A percentile compares a stretch with the other conserved stretches of the same genome.
phyloP scores from a whole-genome alignment of 768 basidiomycete genomes.

The Rhizopogon vesiculosus region DNA sequence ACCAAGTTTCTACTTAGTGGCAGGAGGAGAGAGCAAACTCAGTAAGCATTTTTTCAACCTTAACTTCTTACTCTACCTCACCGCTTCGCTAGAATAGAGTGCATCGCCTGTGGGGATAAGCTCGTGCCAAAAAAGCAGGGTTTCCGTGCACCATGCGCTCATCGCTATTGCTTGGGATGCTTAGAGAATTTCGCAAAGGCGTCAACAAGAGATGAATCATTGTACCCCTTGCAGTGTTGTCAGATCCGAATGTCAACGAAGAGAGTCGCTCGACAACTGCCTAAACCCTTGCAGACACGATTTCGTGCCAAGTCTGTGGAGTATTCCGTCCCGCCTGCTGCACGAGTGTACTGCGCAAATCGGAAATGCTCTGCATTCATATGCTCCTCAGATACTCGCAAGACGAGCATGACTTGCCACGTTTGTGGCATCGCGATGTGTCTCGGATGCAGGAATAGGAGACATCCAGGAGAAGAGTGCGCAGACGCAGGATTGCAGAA shows the following conservation, averaged over 20 bases:
- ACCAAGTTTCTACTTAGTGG: neutral
- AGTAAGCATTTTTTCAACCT: neutral
- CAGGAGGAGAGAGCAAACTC: neutral
- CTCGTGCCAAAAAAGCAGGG: conserved; percentile 10
- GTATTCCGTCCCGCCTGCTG: conserved; percentile 34
- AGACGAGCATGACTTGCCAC: conserved; percentile 28
- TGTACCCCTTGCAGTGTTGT: conserved; percentile 52
- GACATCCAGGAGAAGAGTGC: conserved; percentile 39
- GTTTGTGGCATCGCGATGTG: conserved; percentile 40
- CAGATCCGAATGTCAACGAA: conserved; percentile 29
- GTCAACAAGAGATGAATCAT: conserved; percentile 42
- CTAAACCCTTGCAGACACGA: conserved; percentile 16
- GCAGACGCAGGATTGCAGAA: conserved; percentile 35
- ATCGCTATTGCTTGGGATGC: conserved; percentile 46
- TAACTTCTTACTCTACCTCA: neutral
- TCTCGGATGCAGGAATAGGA: conserved; percentile 39
- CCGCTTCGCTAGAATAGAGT: conserved; percentile 20
- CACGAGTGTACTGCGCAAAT: conserved; percentile 47
- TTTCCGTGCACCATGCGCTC: conserved; percentile 38
- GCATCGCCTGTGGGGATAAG: conserved; percentile 38
- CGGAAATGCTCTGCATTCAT: conserved; percentile 50
- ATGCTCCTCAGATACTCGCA: conserved; percentile 22
- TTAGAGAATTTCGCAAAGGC: conserved; percentile 35
- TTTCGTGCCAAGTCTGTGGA: conserved; percentile 44
- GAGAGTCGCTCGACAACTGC: conserved; percentile 27